phyloP scores from a whole-genome alignment of 2,329 filamentous ascomycete genomes.

The Didymella sp. region DNA sequence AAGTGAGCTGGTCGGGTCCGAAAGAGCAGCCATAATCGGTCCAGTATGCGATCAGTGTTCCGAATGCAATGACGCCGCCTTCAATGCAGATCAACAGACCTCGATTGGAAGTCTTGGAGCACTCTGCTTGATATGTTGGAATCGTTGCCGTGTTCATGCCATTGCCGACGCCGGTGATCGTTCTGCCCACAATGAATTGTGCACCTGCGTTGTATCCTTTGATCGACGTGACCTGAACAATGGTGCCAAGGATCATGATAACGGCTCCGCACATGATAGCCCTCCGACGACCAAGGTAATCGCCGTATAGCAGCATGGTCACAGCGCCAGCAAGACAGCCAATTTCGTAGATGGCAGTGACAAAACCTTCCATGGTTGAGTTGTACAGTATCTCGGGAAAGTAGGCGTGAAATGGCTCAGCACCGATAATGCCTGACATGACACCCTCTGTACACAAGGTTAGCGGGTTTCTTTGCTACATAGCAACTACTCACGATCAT shows the following conservation, averaged over 20 bases:
- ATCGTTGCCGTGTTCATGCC: constrained; percentile 64
- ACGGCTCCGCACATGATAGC: constrained; percentile 53
- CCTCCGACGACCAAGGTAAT: constrained; percentile 53
- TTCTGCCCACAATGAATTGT: constrained; percentile 62
- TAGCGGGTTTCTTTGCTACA: not conserved
- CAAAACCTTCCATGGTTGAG: constrained; percentile 58
- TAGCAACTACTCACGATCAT: constrained; percentile 34
- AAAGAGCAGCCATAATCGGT: constrained; percentile 47
- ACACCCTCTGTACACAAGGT: constrained; percentile 39
- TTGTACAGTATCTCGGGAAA: constrained; percentile 52
- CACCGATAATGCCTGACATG: constrained; percentile 49
- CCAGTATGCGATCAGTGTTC: constrained; percentile 61
- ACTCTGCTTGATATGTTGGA: constrained; percentile 63
- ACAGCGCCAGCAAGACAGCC: constrained; percentile 56
- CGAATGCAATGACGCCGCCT: constrained; percentile 60
- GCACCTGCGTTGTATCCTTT: constrained; percentile 48
- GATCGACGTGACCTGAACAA: constrained; percentile 50
- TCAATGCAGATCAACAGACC: constrained; percentile 68
- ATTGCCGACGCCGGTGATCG: constrained; percentile 62
- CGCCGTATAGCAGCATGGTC: constrained; percentile 49
- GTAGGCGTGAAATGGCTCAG: constrained; percentile 43
- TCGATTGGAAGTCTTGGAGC: constrained; percentile 62
- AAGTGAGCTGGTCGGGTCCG: constrained; percentile 44
- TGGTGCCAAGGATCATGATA: constrained; percentile 54
- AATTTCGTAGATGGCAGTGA: constrained; percentile 61